phyloP scores from a whole-genome alignment of 371 early-diverging fungal genomes.

The Rhizopus delemar region DNA sequence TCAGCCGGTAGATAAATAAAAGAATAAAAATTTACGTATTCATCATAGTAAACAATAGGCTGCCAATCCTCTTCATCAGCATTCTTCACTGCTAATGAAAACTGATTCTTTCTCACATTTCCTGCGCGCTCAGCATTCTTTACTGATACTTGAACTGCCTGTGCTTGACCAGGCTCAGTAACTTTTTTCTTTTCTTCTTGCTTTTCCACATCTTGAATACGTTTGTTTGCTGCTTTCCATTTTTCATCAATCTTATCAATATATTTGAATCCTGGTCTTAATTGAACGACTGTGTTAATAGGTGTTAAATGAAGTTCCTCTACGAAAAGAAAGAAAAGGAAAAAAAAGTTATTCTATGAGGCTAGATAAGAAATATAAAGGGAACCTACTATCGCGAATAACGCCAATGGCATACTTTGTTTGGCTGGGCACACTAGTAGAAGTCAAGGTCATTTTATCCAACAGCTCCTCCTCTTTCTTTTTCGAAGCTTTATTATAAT shows the following conservation, averaged over 20 bases:
- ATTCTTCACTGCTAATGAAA: slow-evolving; percentile 60
- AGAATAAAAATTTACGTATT: slow-evolving; percentile 45
- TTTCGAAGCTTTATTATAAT: slow-evolving; percentile 19
- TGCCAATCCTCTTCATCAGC: slow-evolving; percentile 83
- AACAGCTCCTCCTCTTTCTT: slow-evolving; percentile 59
- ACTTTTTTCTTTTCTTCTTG: slow-evolving; percentile 56
- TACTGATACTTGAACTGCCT: slow-evolving; percentile 62
- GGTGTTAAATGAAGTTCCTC: slow-evolving; percentile 85
- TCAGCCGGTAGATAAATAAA: slow-evolving; percentile 2
- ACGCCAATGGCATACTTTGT: slow-evolving; percentile 83
- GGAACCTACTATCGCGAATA: slow-evolving; percentile 64
- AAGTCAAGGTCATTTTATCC: slow-evolving; percentile 77
- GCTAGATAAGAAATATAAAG: neutral
- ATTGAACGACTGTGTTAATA: slow-evolving; percentile 69
- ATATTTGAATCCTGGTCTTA: slow-evolving; percentile 85
- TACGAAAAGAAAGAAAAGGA: slow-evolving; percentile 21
- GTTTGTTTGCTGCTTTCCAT: slow-evolving; percentile 70
- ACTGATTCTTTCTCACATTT: slow-evolving; percentile 51
- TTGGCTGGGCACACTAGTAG: slow-evolving; percentile 73
- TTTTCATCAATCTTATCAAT: slow-evolving; percentile 88
- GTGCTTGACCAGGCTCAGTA: slow-evolving; percentile 54
- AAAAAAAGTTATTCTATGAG: neutral
- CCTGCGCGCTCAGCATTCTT: slow-evolving; percentile 60
- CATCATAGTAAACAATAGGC: slow-evolving; percentile 66
- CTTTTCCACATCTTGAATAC: slow-evolving; percentile 66